phyloP scores from a whole-genome alignment of 495 filamentous ascomycete genomes.

The Penicillium goetzii region DNA sequence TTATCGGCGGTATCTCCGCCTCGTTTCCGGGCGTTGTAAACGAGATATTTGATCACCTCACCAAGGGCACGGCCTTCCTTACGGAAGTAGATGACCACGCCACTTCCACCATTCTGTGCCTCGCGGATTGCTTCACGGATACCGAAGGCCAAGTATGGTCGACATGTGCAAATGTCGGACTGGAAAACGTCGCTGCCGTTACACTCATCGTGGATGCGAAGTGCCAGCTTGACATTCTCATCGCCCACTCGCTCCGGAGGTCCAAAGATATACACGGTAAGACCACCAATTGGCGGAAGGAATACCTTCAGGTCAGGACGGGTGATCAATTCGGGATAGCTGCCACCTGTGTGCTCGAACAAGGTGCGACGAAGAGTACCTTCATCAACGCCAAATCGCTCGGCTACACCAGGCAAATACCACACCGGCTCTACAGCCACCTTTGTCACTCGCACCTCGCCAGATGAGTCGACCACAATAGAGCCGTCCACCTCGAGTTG shows the following conservation, averaged over 20 bases:
- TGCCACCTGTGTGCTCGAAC: constrained; percentile 94
- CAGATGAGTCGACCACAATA: constrained; percentile 79
- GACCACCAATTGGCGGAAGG: constrained; percentile 91
- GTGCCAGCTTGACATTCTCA: constrained; percentile 77
- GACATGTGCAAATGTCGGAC: constrained; percentile 97
- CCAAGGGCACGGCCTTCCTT: constrained; percentile 95
- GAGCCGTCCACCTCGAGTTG: constrained; percentile 85
- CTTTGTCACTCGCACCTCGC: constrained; percentile 94
- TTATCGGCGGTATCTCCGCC: constrained; percentile 89
- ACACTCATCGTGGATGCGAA: constrained; percentile 96
- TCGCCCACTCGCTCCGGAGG: constrained; percentile 92
- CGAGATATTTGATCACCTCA: constrained; percentile 97
- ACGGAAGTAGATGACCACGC: constrained; percentile 98
- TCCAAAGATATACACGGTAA: constrained; percentile 97
- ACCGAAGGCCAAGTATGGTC: constrained; percentile 95
- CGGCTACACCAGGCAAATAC: constrained; percentile 94
- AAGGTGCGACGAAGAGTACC: constrained; percentile 80
- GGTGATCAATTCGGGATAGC: constrained; percentile 91
- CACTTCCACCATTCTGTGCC: constrained; percentile 91
- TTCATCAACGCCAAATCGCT: constrained; percentile 94
- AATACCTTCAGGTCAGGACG: constrained; percentile 93
- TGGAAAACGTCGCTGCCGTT: constrained; percentile 99
- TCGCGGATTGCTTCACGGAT: constrained; percentile 97
- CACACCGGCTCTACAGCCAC: constrained; percentile 95
- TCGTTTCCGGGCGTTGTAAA: constrained; percentile 89